A percentile compares a stretch with the other conserved stretches of the same genome.
Conservation (phyloP, 2,329 filamentous ascomycete genomes). For the Trichoderma sp. region DNA sequence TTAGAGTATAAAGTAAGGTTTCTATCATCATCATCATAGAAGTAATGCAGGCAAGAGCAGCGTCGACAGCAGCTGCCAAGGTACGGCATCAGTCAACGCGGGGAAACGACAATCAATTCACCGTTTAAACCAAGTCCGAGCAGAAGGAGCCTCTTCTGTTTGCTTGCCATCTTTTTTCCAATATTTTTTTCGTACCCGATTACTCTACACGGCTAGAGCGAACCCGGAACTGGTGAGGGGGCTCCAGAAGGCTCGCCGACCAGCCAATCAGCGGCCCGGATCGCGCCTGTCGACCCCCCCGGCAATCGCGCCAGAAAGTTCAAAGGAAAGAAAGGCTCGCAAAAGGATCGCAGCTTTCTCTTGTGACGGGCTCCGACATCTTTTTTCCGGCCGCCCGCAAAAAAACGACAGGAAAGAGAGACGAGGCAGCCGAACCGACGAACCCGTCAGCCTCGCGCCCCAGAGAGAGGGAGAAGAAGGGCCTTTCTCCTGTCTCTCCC, state of each 20-base stretch:
- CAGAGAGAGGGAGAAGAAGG: background rate
- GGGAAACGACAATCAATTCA: conserved; percentile 12
- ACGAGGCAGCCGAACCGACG: conserved; percentile 27
- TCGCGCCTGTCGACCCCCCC: conserved; percentile 30
- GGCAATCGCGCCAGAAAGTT: conserved; percentile 30
- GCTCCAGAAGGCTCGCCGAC: conserved; percentile 13
- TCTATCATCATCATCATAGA: too few relatives aligned
- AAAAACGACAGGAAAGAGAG: too few relatives aligned
- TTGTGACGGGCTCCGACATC: conserved; percentile 16
- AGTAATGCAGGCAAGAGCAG: background rate
- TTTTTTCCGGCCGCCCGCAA: too few relatives aligned
- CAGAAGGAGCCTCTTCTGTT: conserved; percentile 10
- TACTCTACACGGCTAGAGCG: conserved; percentile 25
- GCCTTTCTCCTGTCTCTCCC: background rate
- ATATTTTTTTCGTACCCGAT: conserved; percentile 3
- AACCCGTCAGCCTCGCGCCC: background rate
- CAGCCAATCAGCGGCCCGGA: conserved; percentile 34
- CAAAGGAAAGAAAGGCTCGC: conserved; percentile 24
- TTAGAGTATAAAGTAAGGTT: too few relatives aligned
- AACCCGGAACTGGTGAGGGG: conserved; percentile 26
- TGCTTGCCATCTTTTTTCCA: conserved; percentile 17
- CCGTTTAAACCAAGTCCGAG: background rate
- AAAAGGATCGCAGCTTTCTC: conserved; percentile 27
- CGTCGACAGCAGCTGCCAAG: background rate
- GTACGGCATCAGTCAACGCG: conserved; percentile 16